Conservation (phyloP, 495 filamentous ascomycete genomes). For the Aspergillus sclerotiicarbonarius region DNA sequence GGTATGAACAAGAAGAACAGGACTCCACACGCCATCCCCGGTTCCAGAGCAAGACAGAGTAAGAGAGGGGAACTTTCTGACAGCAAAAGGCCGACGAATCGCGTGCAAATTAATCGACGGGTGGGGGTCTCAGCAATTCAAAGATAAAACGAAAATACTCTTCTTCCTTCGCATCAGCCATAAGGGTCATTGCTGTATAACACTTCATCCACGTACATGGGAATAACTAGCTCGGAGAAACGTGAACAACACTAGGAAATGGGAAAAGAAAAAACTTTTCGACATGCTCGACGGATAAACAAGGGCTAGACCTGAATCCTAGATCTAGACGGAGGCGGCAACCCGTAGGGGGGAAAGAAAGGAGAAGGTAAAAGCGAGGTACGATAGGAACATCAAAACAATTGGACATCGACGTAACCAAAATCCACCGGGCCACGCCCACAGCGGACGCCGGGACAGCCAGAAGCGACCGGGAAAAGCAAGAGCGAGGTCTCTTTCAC, state of each 20-base stretch:
- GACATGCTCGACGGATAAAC: conserved; percentile 40
- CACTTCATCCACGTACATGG: conserved; percentile 34
- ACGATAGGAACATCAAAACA: conserved; percentile 23
- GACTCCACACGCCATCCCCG: conserved; percentile 30
- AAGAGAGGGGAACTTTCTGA: conserved; percentile 15
- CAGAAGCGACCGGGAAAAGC: background rate
- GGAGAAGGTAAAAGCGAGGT: conserved; percentile 26
- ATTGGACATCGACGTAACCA: conserved; percentile 28
- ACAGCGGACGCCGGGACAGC: conserved; percentile 7
- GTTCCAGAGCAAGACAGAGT: conserved; percentile 25
- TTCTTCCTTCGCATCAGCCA: conserved; percentile 41
- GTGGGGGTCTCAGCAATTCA: background rate
- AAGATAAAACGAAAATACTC: conserved; percentile 23
- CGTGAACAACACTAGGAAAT: conserved; percentile 26
- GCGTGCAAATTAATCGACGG: no score
- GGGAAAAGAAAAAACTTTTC: conserved; percentile 40
- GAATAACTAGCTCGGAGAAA: conserved; percentile 40
- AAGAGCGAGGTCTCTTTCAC: background rate
- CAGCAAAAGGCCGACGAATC: conserved; percentile 13
- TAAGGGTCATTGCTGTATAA: conserved; percentile 43
- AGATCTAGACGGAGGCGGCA: conserved; percentile 29
- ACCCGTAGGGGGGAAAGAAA: conserved; percentile 5
- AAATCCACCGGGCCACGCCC: conserved; percentile 19
- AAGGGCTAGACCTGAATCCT: conserved; percentile 35
- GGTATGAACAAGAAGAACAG: conserved; percentile 26